Evolutionary conservation across 331 rosid species (phyloP), one percentile per base, ranked within the genome.

Genomic region (Cydonia oblonga): DNA sequence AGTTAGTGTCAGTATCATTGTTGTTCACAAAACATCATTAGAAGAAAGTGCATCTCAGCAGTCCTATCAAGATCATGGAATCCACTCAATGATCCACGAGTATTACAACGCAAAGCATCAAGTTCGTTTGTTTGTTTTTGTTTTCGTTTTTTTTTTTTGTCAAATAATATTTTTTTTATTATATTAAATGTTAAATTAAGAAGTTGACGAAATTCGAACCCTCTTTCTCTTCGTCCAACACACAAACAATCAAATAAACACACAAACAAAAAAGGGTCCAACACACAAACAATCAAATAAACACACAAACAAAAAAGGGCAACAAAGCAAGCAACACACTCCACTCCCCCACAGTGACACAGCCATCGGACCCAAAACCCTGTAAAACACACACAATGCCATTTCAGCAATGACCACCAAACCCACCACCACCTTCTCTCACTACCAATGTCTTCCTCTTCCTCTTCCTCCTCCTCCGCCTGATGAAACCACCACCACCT

Each of bases 401-500:
- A 46, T 46, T 46, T 64, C 61, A 60, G 33, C 74, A 49, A 54
- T 53, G 64, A 51, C 30, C 53, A 24, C 38, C 68, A 59, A 59
- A 72, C 33, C 68, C 58, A 16, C 22, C 42, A 38, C 42, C 14
- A 15, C 66, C 24, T 35, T 5, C 66, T 61, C 23, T 18, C 15
- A 14, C 26, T 28, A 46, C n/a, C 74, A 58, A 70, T 70, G 64
- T 70, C 74, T 22, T 70, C 65, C 2, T 70, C 74, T n/a, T 67
- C 58, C 64, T 30, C 25, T 44, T 7, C 79, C 73, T 67, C 58
- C 64, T 30, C 25, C 52, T 7, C 79, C 73, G 32, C 70, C 79
- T 14, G 80, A 78, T n/a, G 88, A 77, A 2, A 20, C 33, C 3
- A 28, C 30, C 42, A 44, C 78, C 71, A 30, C 14, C 40, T 19